Conservation (phyloP, 2,329 filamentous ascomycete genomes). For the Didymosphaeria variabile region DNA sequence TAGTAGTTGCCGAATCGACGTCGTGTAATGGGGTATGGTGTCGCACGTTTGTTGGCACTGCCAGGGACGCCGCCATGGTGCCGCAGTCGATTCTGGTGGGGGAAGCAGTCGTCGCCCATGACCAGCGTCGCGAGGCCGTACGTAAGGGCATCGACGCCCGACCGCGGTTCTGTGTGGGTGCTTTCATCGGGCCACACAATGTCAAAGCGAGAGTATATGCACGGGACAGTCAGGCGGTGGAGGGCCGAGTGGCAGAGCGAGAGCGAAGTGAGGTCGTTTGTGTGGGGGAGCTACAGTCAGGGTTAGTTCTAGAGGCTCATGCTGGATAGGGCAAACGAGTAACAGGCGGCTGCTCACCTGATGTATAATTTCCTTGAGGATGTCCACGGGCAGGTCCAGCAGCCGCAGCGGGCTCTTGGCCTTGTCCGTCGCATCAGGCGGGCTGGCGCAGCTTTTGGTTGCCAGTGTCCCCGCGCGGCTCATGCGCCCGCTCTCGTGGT, state of each 20-base stretch:
- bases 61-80: constrained; percentile 17
- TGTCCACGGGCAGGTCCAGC: constrained; percentile 79
- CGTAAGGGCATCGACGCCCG: constrained; percentile 82
- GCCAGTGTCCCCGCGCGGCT: constrained; percentile 20
- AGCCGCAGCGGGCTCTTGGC: constrained; percentile 67
- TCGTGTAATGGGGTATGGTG: constrained; percentile 48
- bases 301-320: constrained; percentile 21
- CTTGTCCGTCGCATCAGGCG: constrained; percentile 39
- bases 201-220: constrained; percentile 85
- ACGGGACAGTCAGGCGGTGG: constrained; percentile 76
- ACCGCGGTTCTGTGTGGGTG: constrained; percentile 69
- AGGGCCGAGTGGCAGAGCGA: constrained; percentile 81
- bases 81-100: constrained; percentile 51
- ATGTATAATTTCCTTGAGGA: constrained; percentile 80
- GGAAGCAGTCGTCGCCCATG: constrained; percentile 73
- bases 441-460: constrained; percentile 31
- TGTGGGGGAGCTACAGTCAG: constrained; percentile 72
- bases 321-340: neutral
- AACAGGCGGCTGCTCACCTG: constrained; percentile 63
- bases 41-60: constrained; percentile 22
- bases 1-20: constrained; percentile 75
- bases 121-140: constrained; percentile 83
- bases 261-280: constrained; percentile 81
- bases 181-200: constrained; percentile 85
- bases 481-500: constrained; percentile 24